These are phyloP conservation scores for Eucalyptus cloeziana DNA, from an alignment of 345 rosid genomes.

Conservation along the genomic window DNA sequence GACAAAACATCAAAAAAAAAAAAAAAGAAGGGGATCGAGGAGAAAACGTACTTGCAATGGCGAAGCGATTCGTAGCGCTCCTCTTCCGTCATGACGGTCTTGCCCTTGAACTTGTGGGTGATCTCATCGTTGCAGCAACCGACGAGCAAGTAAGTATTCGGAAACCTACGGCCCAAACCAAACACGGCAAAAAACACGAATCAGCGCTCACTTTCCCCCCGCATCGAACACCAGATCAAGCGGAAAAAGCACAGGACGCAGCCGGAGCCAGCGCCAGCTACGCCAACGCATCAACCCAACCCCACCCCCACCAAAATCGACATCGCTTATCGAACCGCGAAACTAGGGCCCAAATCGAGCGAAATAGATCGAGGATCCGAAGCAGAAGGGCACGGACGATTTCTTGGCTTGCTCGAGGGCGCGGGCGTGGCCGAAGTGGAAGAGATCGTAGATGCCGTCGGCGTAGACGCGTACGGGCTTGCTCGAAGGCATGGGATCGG, in stretches of 20 bases:
- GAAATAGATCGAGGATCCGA: background rate
- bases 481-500: conserved; percentile 17
- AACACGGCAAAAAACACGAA: background rate
- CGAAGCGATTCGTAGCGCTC: conserved; percentile 95
- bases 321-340: background rate
- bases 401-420: conserved; percentile 94
- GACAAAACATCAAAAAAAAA: too few relatives aligned
- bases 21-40: background rate
- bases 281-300: background rate
- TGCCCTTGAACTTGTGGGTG: conserved; percentile 81
- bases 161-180: conserved; percentile 33
- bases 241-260: background rate
- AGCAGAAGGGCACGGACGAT: conserved; percentile 24
- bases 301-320: background rate
- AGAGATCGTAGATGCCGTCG: conserved; percentile 98
- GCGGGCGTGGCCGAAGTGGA: conserved; percentile 96
- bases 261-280: background rate
- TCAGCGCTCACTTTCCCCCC: background rate
- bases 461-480: conserved; percentile 85
- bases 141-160: conserved; percentile 67
- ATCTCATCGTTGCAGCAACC: conserved; percentile 89
- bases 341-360: background rate
- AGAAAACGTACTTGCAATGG: conserved; percentile 70
- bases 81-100: conserved; percentile 75
- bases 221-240: background rate